Base-by-base conservation (phyloP, 2,329 filamentous ascomycete species). In the Trichoderma sp. region DNA sequence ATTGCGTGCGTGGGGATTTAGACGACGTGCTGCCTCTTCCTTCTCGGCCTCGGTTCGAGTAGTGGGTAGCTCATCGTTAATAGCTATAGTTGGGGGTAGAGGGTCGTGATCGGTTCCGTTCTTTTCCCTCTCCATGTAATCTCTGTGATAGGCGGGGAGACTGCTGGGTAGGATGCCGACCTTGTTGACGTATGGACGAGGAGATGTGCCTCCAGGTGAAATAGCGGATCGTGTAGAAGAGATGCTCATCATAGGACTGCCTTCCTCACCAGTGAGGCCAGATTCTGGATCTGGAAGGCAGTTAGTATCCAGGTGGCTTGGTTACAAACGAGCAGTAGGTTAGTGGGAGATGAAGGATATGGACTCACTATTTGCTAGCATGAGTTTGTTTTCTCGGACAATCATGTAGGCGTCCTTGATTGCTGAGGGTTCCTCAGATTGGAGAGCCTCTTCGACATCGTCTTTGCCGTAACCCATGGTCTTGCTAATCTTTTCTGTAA, bases 391-490 rank as follows among this genome's bases (percentile, higher is more conserved):
- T 85, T 99, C 97, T 71, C 96, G 92, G 31, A 99, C 95, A 83
- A 99, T 99, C 85, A 98, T 92, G 86, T 98, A 99, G 1, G 97
- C 97, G 85, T 99, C 97, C 86, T 99, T 99, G 88, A 99, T 98
- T 12, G 97, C 95, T 75, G 95, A 98, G 14, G 97, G 97, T 83
- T 99, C 97, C 71, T 97, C 92, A 75, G 95, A 95, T 81, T 93
- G 93, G 77, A 99, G 87, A 27, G 97, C 96, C 84, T 98, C 97
- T 82, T 98, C 94, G 71, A 99, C 96, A 86, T 99, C 97, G 77
- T 93, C 93, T 83, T 94, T 96, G 45, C 93, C 95, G 83, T 99
- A 99, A 76, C 97, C 97, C 95, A 99, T 98, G 1, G 95, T 98
- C 86, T 96, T 97, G 81, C 96, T 97, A 71, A 99, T 93, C 87